Evolutionary conservation across 176 grass and related monocot genomes (phyloP).

Genomic region (Hyparrhenia diplandra): DNA sequence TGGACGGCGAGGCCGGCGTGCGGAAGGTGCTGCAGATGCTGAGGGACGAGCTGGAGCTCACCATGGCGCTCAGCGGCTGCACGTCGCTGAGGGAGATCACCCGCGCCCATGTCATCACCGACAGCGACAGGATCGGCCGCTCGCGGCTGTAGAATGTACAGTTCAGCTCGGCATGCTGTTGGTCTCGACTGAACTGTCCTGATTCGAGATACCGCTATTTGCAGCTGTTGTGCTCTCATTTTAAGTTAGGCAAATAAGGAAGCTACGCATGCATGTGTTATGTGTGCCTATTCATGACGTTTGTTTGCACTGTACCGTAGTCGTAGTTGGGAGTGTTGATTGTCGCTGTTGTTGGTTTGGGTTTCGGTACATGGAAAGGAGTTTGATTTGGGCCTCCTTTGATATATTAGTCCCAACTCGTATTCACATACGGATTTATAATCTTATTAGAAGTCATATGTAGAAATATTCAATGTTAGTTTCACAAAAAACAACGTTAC

Average conservation of each 20-base stretch:
- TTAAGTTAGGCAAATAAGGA: not conserved
- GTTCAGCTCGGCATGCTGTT: not conserved
- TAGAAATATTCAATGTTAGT: too few relatives aligned
- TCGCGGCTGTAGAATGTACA: conserved; percentile 24
- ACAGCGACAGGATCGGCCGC: conserved; percentile 29
- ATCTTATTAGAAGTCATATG: too few relatives aligned
- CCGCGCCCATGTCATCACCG: conserved; percentile 46
- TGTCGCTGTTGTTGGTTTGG: too few relatives aligned
- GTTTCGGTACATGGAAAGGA: too few relatives aligned
- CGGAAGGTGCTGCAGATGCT: conserved; percentile 69
- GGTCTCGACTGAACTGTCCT: not conserved
- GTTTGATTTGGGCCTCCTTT: too few relatives aligned
- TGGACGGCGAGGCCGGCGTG: conserved; percentile 72
- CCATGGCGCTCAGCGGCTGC: conserved; percentile 78
- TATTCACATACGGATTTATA: too few relatives aligned
- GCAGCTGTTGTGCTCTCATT: not conserved
- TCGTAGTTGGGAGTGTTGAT: not conserved
- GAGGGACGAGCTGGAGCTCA: conserved; percentile 71
- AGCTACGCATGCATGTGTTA: too few relatives aligned
- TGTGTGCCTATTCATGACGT: too few relatives aligned
- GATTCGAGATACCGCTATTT: not conserved
- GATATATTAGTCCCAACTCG: too few relatives aligned
- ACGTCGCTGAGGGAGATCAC: conserved; percentile 60
- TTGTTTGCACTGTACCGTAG: not conserved
- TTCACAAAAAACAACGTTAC: too few relatives aligned